These are phyloP conservation scores for Actinomortierella wolfii DNA, from an alignment of 371 early-diverging fungal genomes.

Conservation along the genomic window DNA sequence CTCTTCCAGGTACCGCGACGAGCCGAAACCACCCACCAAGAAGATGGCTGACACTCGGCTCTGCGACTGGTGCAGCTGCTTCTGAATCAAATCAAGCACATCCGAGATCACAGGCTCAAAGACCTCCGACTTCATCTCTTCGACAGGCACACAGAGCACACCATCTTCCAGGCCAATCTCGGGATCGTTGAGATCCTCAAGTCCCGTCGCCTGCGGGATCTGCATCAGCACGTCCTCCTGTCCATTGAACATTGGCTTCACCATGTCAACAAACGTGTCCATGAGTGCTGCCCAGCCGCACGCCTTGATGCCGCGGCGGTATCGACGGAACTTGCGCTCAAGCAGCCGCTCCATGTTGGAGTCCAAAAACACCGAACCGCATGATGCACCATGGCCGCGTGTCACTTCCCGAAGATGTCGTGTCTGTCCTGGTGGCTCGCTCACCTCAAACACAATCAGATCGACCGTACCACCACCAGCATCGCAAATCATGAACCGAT, in stretches of 20 bases:
- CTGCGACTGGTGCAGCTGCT: slow-evolving; percentile 56
- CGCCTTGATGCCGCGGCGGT: slow-evolving; percentile 53
- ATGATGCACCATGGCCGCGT: slow-evolving; percentile 60
- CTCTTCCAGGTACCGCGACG: slow-evolving; percentile 51
- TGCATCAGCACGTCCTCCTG: slow-evolving; percentile 56
- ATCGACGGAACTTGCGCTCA: slow-evolving; percentile 54
- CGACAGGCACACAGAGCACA: slow-evolving; percentile 49
- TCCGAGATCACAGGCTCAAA: slow-evolving; percentile 68
- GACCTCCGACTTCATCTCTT: slow-evolving; percentile 50
- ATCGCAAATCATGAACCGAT: slow-evolving; percentile 67
- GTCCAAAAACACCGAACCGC: slow-evolving; percentile 63
- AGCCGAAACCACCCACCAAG: slow-evolving; percentile 59
- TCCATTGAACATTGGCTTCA: slow-evolving; percentile 63
- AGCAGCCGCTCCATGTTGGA: slow-evolving; percentile 58
- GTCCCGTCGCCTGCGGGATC: slow-evolving; percentile 54
- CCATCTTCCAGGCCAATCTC: slow-evolving; percentile 60
- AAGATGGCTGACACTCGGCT: slow-evolving; percentile 50
- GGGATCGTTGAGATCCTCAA: slow-evolving; percentile 53
- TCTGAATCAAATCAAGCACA: slow-evolving; percentile 60
- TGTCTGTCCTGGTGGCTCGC: slow-evolving; percentile 24
- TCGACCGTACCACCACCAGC: slow-evolving; percentile 73
- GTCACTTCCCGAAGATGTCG: slow-evolving; percentile 57
- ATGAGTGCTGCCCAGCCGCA: slow-evolving; percentile 62
- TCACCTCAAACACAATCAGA: slow-evolving; percentile 52
- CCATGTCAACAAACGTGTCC: slow-evolving; percentile 57